Base-by-base conservation (phyloP, 805 yeast genomes). In the Kuraishia borneana region DNA sequence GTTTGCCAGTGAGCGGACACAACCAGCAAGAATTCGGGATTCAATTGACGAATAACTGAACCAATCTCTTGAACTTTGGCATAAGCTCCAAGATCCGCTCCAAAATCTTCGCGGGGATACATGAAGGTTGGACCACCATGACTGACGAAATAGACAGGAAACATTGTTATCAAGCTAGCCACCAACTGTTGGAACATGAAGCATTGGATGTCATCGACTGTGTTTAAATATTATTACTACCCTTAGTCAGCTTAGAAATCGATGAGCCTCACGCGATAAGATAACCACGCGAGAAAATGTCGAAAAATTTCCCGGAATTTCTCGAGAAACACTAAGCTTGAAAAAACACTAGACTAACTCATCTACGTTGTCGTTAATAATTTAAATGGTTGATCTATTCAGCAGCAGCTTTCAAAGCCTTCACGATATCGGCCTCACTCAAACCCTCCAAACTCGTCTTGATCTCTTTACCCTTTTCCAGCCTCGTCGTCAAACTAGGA, bases 41-140 rank as follows among this genome's bases (percentile, higher is more conserved):
- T 71, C 42, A 73, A 49, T 13, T 48, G 45, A 32, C 63, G 60
- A 41, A 83, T 73, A 26, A 57, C 53, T 13, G 50, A 41, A 3
- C 94, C 94, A 5, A 78, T 39, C 17, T 54, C 43, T 31, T 61
- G 54, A 5, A 76, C 62, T 4, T 57, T 58, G 18, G 62, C 58
- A 61, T 69, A 79, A 0, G 89, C 88, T 4, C 83, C 83, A 2
- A 35, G 34, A 37, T 70, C 65, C 25, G 79, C 71, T 14, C 73
- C 73, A 32, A 60, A 55, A 17, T 54, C 60, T 33, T 60, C 66
- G n/a, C 62, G 54, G 23, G 60, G 50, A 44, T 78, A 76, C 63
- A 81, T 70, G 51, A 83, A 80, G 1, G 82, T 74, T 6, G 94
- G 94, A 1, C 88, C 92, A 6, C 94, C 94, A 55, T 83, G 94